Evolutionary conservation across 129 eudicot species (phyloP).

Genomic region (Solidago caesia): DNA sequence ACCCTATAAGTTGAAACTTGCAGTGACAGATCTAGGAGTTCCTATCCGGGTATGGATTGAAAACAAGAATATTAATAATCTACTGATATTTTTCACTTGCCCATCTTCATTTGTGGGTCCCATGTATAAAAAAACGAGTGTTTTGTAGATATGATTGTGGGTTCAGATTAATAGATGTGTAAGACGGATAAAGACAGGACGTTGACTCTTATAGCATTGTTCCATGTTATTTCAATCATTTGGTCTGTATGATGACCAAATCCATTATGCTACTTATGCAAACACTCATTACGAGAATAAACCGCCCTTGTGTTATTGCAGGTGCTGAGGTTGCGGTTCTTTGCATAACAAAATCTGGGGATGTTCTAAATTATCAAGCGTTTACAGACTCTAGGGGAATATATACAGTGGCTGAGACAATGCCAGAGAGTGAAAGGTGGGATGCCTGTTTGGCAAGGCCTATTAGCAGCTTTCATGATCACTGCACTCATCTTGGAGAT

Average conservation of each 20-base stretch:
- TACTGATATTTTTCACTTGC: background rate
- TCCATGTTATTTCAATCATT: background rate
- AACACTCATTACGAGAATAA: background rate
- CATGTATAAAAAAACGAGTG: background rate
- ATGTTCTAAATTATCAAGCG: slow-evolving; percentile 88
- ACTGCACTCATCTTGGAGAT: slow-evolving; percentile 74
- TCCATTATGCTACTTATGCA: background rate
- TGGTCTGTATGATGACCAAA: background rate
- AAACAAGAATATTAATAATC: background rate
- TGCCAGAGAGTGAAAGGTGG: slow-evolving; percentile 97
- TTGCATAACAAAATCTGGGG: slow-evolving; percentile 95
- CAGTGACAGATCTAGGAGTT: no score
- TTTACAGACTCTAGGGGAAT: slow-evolving; percentile 84
- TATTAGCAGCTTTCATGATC: slow-evolving; percentile 90
- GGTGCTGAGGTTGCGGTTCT: slow-evolving; percentile 99
- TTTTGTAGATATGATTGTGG: background rate
- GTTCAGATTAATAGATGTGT: background rate
- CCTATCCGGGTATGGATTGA: no score
- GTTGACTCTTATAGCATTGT: background rate
- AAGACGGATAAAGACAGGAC: background rate
- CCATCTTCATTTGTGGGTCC: background rate
- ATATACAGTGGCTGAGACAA: slow-evolving; percentile 94
- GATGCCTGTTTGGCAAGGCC: slow-evolving; percentile 94
- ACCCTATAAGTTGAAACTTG: no score
- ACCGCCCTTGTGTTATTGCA: slow-evolving; percentile 29